Evolutionary conservation across 2,329 filamentous ascomycete species (phyloP), one percentile per base, ranked within the genome.

Genomic region (Phoma sp.): DNA sequence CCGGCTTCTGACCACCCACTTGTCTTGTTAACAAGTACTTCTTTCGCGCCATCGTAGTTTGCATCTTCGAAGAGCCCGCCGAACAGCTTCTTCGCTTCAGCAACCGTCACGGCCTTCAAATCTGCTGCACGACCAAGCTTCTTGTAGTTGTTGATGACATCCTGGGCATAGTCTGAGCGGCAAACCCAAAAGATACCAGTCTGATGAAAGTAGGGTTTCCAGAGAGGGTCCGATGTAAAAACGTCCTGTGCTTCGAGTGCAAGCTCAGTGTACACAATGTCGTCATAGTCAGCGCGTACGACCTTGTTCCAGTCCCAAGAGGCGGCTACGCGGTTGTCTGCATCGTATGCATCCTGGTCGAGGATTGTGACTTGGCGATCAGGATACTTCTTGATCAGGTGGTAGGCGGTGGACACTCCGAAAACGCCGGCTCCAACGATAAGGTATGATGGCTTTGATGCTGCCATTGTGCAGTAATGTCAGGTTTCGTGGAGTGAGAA

Each of bases 301-400:
- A 89, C 86, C 73, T 90, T 90, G 77, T 89, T 90, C 82, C 87
- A 86, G 75, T 91, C 88, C 78, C 85, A 88, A 0, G 88, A 90
- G 0, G 88, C 88, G 29, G 86, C 87, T 27, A 77, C 66, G 43
- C 68, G 69, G 63, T 49, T 74, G 51, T 67, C 62, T 43, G 67
- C 68, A 39, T 71, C 65, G 50, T 62, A 72, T 1, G 70, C 67
- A 37, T 72, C 70, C 46, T 53, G 73, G 51, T 79, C 77, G 25
- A 79, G 70, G 17, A 79, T 65, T 1, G 76, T 78, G 33, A 79
- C 59, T 12, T 69, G 66, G 27, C 76, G 76, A 39, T 72, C 61
- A 3, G 77, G 76, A 54, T 78, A 77, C 56, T 76, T 76, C 49
- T 73, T 67, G 57, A 74, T 74, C 13, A 77, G 69, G 36, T 76